Base-by-base conservation (phyloP, 768 basidiomycete genomes). In the Boletus tomentosulus region DNA sequence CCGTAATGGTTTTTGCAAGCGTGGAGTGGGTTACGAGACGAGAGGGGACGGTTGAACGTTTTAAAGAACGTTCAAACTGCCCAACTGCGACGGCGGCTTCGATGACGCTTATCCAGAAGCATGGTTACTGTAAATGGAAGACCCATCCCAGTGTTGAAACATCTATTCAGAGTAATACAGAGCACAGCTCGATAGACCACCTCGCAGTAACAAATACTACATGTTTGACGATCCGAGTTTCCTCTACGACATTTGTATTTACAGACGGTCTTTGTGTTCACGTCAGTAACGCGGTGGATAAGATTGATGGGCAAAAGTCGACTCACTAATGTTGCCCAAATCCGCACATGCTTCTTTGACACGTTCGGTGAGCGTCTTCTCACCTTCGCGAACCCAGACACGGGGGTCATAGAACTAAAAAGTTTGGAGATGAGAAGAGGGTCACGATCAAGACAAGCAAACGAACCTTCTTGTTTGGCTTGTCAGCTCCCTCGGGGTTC, bases 301-400 rank as follows among this genome's bases (percentile, higher is more conserved):
- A 4, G 27, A 48, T 33, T 24, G 39, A n/a, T 5, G 1, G 42
- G 22, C 51, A 4, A 24, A 27, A 7, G 6, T 46, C 46, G 15
- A 76, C 78, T 64, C 56, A 82, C 81, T 62, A 54, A 76, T 71
- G 69, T 84, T 92, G 61, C 87, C 91, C 56, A 99, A 82, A 74
- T 99, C 96, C 41, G 71, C 62, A 74, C 92, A 94, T n/a, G 96
- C 94, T 71, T 89, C 87, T 75, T 93, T 91, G 76, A 97, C 92
- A 67, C 96, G 92, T 57, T 71, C 80, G 46, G 71, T 45, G 61
- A 98, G 82, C 19, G 93, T 96, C 84, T 95, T 94, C 79, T 98
- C 94, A 61, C 95, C 95, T 75, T 97, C 93, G 65, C 96, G 90
- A 48, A 99, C 93, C 96, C 96, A 99, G 55, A 95, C 87, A 78